A percentile compares a stretch with the other conserved stretches of the same genome.
phyloP scores from a whole-genome alignment of 176 grass and related monocot genomes.

The Carex kokanica region DNA sequence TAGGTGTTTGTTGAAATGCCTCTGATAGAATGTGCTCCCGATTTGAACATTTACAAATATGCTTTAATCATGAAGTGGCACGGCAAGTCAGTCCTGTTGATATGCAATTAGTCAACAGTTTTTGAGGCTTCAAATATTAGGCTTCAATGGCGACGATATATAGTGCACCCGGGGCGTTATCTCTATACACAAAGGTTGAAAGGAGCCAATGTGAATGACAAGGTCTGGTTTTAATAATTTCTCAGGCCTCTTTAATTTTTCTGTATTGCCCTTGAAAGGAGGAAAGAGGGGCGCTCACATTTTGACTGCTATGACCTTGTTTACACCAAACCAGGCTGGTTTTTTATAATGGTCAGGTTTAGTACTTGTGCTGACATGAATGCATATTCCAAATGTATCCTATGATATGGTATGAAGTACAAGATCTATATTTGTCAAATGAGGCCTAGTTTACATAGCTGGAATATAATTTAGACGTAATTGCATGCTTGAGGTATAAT shows the following conservation, averaged over 20 bases:
- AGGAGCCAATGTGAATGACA: slow-evolving; percentile 62
- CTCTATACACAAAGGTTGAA: slow-evolving; percentile 77
- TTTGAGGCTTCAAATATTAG: too few relatives aligned
- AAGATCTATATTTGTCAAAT: not conserved
- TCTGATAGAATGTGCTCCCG: too few relatives aligned
- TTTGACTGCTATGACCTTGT: not conserved
- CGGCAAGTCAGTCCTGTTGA: too few relatives aligned
- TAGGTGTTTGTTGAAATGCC: too few relatives aligned
- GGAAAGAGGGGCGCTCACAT: not conserved
- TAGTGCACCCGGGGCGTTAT: slow-evolving; percentile 38
- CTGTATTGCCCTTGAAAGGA: not conserved
- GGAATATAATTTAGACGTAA: not conserved
- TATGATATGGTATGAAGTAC: not conserved
- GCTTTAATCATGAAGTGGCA: too few relatives aligned
- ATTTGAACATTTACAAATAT: too few relatives aligned
- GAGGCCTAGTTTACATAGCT: not conserved
- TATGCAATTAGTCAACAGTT: too few relatives aligned
- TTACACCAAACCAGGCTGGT: not conserved
- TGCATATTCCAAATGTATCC: not conserved
- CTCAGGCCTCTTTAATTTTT: not conserved
- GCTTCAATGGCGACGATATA: not conserved
- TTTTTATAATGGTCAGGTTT: not conserved
- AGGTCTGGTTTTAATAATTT: slow-evolving; percentile 28
- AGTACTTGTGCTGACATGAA: not conserved
- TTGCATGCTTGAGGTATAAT: not conserved